Evolutionary conservation across 371 early-diverging fungal species (phyloP), one percentile per base, ranked within the genome.

Genomic region (Chytridiales sp.): DNA sequence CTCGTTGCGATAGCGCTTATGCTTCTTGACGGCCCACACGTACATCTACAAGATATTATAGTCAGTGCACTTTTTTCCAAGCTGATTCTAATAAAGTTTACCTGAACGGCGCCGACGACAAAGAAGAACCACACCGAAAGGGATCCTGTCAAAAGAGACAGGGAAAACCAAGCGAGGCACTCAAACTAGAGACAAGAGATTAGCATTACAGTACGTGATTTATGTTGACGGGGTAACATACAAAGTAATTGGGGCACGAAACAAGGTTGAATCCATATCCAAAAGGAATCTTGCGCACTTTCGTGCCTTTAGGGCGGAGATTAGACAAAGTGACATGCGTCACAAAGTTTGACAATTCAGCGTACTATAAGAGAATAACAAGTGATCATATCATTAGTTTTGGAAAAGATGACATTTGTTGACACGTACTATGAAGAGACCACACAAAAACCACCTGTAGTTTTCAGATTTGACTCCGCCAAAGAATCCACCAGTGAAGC

Each of bases 11-110:
- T 97, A 97, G 42, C 82, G 80, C 70, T 84, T 85, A 81, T 95
- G 95, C 81, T 97, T 97, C 83, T 95, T 95, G 64, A 92, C 69
- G 5, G 97, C 96, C 97, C 97, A 97, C n/a, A 90, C 31, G 67
- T 87, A 90, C 93, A 95, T 94, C 74, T 92, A 90, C 41, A 77
- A 87, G 24, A 84, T 78, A 22, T 89, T 88, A 44, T 87, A 88
- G 27, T 79, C 68, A 50, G 84, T 78, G 68, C 91, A 92, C 27
- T n/a, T n/a, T n/a, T n/a, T n/a, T n/a, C n/a, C n/a, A n/a, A n/a
- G 29, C 40, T n/a, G 22, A 26, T 22, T 9, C n/a, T 41, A n/a
- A 5, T 19, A n/a, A 88, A 38, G 62, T 85, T 87, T 92, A 96
- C 94, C 75, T 95, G 94, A 39, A 75, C 90, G 26, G 87, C 82